Base-by-base conservation (phyloP, 2,329 filamentous ascomycete genomes). In the Fusarium sp. region DNA sequence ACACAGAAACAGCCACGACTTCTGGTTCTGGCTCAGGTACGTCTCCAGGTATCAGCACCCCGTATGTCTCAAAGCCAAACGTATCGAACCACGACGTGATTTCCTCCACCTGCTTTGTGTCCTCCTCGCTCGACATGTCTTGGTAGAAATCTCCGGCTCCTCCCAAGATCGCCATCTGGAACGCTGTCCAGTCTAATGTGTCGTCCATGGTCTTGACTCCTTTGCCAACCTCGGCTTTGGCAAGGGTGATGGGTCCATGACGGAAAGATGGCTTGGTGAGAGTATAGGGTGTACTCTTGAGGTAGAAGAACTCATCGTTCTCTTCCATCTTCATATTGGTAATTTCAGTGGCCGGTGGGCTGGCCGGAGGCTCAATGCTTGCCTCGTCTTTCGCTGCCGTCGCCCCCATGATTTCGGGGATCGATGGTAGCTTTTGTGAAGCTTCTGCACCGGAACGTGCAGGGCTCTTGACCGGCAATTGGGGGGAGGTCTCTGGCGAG, bases 151-250 rank as follows among this genome's bases (percentile, higher is more conserved):
- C 88, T 36, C 87, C 87, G 5, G 87, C 87, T 10, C 87, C 88
- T 47, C 89, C 89, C 0, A 88, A 81, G 56, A 91, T 90, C 22
- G 90, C 89, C 85, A 91, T 90, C 80, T 92, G 90, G 77, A 91
- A 91, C 8, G 89, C 89, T 11, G 87, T 90, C 89, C 89, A 91
- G 82, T 92, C 89, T 8, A 91, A 80, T 14, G 83, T 85, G 24
- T 80, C 87, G 57, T 89, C 88, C 36, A 83, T 82, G 26, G 79
- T 81, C 66, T 82, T 83, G 63, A 80, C 73, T 30, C 82, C 80
- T 15, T 76, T 81, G 28, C 79, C 73, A 13, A 85, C 76, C 56
- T 88, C 85, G 6, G 83, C 79, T 74, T 86, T 87, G 58, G 84
- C 77, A 55, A 91, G 80, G 7, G 87, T 84, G 70, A 91, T 89